A percentile compares a stretch with the other conserved stretches of the same genome.
These are phyloP conservation scores for Apiotrichum montevideense DNA, from an alignment of 1,284 basidiomycete genomes.

Conservation along the genomic window DNA sequence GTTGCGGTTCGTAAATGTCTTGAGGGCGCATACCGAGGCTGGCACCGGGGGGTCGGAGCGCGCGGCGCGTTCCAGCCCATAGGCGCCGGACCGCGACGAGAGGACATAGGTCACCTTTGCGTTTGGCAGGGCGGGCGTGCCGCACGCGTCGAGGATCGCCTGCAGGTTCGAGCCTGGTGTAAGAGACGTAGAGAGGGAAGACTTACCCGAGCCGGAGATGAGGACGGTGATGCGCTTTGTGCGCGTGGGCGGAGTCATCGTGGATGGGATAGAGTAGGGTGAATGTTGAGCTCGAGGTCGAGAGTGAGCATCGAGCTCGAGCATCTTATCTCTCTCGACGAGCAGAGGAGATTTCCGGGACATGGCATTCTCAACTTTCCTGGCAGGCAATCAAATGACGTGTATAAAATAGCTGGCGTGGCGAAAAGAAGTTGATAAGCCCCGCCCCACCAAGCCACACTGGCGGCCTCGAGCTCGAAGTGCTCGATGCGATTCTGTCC, in stretches of 20 bases:
- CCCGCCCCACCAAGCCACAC: too few relatives aligned
- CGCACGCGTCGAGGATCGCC: slow-evolving; percentile 83
- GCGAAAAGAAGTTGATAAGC: too few relatives aligned
- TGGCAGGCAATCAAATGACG: too few relatives aligned
- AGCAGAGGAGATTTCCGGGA: too few relatives aligned
- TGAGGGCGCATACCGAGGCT: slow-evolving; percentile 75
- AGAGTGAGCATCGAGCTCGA: too few relatives aligned
- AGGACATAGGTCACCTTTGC: slow-evolving; percentile 73
- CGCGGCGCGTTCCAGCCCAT: slow-evolving; percentile 74
- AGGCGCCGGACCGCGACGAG: slow-evolving; percentile 87
- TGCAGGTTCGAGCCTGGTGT: slow-evolving; percentile 83
- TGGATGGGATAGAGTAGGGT: neutral
- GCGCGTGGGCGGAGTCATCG: slow-evolving; percentile 3
- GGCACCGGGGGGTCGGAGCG: slow-evolving; percentile 67
- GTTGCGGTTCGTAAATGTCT: slow-evolving; percentile 72
- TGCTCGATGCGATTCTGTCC: too few relatives aligned
- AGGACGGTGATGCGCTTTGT: slow-evolving; percentile 56
- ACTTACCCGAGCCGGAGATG: slow-evolving; percentile 75
- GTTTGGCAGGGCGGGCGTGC: slow-evolving; percentile 55
- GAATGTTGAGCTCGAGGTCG: too few relatives aligned
- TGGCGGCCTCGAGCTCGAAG: too few relatives aligned
- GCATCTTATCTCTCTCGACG: too few relatives aligned
- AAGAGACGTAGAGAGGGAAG: slow-evolving; percentile 1
- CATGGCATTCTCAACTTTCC: too few relatives aligned
- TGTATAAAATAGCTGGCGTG: too few relatives aligned